Evolutionary conservation across 179 eudicot genomes (phyloP).

Genomic region (Silene noctiflora): DNA sequence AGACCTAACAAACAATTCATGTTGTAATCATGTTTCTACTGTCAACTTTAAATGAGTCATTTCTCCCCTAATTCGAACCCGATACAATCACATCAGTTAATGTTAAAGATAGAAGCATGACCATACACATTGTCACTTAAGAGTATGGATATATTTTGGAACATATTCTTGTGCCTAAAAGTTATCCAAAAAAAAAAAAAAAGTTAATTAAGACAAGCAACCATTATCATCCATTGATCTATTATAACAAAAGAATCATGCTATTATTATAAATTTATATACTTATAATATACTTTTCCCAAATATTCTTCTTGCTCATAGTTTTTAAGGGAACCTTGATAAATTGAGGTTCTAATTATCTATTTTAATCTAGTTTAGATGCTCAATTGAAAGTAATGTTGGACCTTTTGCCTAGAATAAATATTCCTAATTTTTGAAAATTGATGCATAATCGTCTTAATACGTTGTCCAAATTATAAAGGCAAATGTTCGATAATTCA

Average conservation of each 20-base stretch:
- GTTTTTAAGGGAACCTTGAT: constrained; percentile 24
- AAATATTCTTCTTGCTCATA: constrained; percentile 13
- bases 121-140: not conserved
- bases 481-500: not conserved
- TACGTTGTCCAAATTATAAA: not conserved
- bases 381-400: constrained; percentile 5
- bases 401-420: constrained; percentile 13
- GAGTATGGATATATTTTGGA: constrained; percentile 15
- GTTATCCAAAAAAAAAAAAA: too few species aligned
- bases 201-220: constrained; percentile 5
- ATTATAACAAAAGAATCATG: not conserved
- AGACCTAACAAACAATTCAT: too few species aligned
- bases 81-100: too few species aligned
- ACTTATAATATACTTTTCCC: constrained; percentile 13
- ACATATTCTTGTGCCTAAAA: constrained; percentile 27
- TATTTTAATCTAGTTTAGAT: not conserved
- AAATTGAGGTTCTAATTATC: not conserved
- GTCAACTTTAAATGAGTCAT: too few species aligned
- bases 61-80: too few species aligned
- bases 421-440: not conserved
- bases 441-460: constrained; percentile 6
- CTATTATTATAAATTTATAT: not conserved
- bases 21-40: too few species aligned
- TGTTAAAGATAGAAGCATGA: not conserved
- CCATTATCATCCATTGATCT: constrained; percentile 14